Conservation (phyloP, 805 yeast genomes). For the Candida patagonica region DNA sequence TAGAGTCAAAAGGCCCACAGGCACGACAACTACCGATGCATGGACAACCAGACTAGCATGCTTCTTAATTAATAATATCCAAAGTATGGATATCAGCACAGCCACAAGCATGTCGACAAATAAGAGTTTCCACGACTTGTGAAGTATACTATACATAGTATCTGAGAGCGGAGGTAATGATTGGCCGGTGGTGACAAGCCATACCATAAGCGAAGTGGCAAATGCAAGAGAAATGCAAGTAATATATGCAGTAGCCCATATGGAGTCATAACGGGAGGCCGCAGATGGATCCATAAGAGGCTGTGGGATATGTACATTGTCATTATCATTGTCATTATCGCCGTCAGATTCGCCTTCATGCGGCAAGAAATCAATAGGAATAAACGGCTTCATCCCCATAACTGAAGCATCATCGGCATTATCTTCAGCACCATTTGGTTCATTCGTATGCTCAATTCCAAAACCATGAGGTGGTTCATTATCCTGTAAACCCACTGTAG, state of each 20-base stretch:
- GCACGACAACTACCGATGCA: constrained; percentile 22
- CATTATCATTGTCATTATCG: not conserved
- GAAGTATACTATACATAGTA: constrained; percentile 21
- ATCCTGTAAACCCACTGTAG: constrained; percentile 8
- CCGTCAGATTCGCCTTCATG: not conserved
- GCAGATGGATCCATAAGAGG: not conserved
- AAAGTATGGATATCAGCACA: constrained; percentile 19
- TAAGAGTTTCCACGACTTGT: constrained; percentile 19
- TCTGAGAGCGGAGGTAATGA: constrained; percentile 20
- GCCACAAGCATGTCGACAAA: constrained; percentile 19
- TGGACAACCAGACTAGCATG: constrained; percentile 23
- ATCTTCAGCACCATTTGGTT: not conserved
- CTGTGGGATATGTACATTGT: not conserved
- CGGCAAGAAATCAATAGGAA: constrained; percentile 8
- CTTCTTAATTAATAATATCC: constrained; percentile 23
- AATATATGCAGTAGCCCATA: constrained; percentile 22
- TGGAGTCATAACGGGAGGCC: constrained; percentile 13
- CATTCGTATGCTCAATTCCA: not conserved
- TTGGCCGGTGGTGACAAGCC: constrained; percentile 22
- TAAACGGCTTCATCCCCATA: constrained; percentile 8
- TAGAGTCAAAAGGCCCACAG: constrained; percentile 20
- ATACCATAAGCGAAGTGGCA: constrained; percentile 24
- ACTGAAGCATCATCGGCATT: not conserved
- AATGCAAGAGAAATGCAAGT: constrained; percentile 21
- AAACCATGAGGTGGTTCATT: not conserved